These are phyloP conservation scores for Podila verticillata DNA, from an alignment of 192 early-diverging fungal species.

Conservation along the genomic window DNA sequence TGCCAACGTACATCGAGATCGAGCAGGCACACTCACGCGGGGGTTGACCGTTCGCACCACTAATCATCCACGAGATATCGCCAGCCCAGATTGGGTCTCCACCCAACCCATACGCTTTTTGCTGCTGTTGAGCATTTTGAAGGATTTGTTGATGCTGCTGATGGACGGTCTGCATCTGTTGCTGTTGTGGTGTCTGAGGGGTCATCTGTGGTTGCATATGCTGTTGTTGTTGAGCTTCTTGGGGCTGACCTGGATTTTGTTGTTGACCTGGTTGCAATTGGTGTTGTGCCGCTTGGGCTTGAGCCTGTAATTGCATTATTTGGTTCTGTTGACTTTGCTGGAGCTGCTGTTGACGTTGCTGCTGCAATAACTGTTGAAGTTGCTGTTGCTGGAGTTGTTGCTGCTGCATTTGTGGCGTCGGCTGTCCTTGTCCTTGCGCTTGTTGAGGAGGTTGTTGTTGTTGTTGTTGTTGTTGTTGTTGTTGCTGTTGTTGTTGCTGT, in stretches of 20 bases:
- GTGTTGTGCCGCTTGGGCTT: slow-evolving; percentile 21
- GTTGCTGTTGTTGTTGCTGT: not conserved
- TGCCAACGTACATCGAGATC: slow-evolving; percentile 42
- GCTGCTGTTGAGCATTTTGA: slow-evolving; percentile 30
- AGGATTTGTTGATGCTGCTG: slow-evolving; percentile 33
- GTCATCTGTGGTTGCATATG: slow-evolving; percentile 8
- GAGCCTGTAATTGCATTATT: not conserved
- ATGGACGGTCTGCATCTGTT: slow-evolving; percentile 4
- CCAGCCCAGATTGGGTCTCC: slow-evolving; percentile 42
- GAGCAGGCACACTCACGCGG: slow-evolving; percentile 30
- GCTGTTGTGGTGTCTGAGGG: slow-evolving; percentile 11
- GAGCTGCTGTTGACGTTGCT: slow-evolving; percentile 9
- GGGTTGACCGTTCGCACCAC: slow-evolving; percentile 2
- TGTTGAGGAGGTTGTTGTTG: slow-evolving; percentile 17
- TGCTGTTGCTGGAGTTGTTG: slow-evolving; percentile 14
- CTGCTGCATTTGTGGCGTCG: slow-evolving; percentile 17
- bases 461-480: slow-evolving; percentile 4
- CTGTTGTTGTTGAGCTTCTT: not conserved
- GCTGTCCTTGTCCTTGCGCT: not conserved
- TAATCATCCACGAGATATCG: slow-evolving; percentile 39
- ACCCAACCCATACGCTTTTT: slow-evolving; percentile 22
- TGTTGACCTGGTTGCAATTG: slow-evolving; percentile 1
- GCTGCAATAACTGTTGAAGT: slow-evolving; percentile 17
- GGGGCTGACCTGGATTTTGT: not conserved
- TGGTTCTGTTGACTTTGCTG: slow-evolving; percentile 9